Percentiles rank a stretch among this genome's conserved stretches.
phyloP scores from a whole-genome alignment of 1,284 basidiomycete genomes.

The Ustilago xerochloae region DNA sequence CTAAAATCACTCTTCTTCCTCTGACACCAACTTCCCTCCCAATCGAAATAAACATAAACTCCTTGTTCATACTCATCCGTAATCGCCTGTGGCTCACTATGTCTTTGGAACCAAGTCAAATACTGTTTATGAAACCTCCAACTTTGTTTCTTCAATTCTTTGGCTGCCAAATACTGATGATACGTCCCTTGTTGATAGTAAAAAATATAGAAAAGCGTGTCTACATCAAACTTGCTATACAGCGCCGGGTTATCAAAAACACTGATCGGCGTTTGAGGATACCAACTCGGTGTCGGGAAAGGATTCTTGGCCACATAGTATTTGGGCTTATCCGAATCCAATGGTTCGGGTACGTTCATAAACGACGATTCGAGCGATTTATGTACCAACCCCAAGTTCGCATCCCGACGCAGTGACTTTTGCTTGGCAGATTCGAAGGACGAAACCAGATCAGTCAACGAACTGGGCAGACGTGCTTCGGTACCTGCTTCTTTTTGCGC shows the following conservation, averaged over 20 bases:
- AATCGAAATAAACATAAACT: constrained; percentile 72
- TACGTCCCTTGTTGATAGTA: constrained; percentile 98
- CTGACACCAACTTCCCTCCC: constrained; percentile 82
- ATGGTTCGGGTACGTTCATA: constrained; percentile 86
- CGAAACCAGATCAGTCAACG: constrained; percentile 89
- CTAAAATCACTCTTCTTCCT: constrained; percentile 98
- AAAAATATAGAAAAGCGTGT: constrained; percentile 98
- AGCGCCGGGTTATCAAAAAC: constrained; percentile 85
- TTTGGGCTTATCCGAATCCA: constrained; percentile 77
- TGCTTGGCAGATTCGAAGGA: constrained; percentile 96
- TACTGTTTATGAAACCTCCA: constrained; percentile 99
- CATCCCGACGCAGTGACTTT: constrained; percentile 84
- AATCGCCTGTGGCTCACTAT: constrained; percentile 98
- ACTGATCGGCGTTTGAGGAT: constrained; percentile 87
- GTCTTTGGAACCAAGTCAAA: constrained; percentile 99
- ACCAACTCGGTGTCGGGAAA: constrained; percentile 90
- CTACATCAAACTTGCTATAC: constrained; percentile 92
- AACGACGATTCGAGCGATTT: constrained; percentile 91
- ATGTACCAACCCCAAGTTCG: constrained; percentile 79
- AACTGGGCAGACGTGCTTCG: constrained; percentile 74
- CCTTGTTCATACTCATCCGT: constrained; percentile 99
- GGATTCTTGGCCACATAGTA: constrained; percentile 97
- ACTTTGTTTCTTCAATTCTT: constrained; percentile 95
- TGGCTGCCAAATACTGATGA: constrained; percentile 96
- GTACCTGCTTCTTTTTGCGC: constrained; percentile 55